phyloP scores from a whole-genome alignment of 2,329 filamentous ascomycete genomes.

The Fusarium sp. region DNA sequence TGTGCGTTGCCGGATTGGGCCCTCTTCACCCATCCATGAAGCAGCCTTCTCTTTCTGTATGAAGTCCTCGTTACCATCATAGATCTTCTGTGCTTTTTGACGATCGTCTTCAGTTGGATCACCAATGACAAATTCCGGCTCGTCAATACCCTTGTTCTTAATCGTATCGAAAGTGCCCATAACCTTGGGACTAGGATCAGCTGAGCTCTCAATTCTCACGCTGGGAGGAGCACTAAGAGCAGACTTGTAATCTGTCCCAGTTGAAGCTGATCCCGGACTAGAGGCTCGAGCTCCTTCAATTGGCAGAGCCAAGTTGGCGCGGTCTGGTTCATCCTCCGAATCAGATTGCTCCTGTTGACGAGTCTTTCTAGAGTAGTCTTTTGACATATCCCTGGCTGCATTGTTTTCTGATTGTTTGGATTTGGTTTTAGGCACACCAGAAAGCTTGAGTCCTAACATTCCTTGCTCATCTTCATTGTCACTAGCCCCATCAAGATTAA shows the following conservation, averaged over 20 bases:
- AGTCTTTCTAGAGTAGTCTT: constrained; percentile 48
- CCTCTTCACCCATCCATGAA: constrained; percentile 87
- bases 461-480: constrained; percentile 59
- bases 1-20: constrained; percentile 68
- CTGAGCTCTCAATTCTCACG: constrained; percentile 58
- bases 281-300: constrained; percentile 56
- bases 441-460: constrained; percentile 24
- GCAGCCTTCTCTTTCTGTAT: constrained; percentile 84
- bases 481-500: constrained; percentile 62
- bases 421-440: constrained; percentile 23
- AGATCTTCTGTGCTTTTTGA: constrained; percentile 84
- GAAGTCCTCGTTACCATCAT: constrained; percentile 84
- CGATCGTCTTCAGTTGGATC: constrained; percentile 76
- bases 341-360: constrained; percentile 46
- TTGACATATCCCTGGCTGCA: constrained; percentile 26
- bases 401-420: constrained; percentile 23
- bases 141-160: constrained; percentile 63
- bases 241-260: constrained; percentile 57
- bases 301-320: constrained; percentile 57
- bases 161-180: constrained; percentile 51
- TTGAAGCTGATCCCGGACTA: constrained; percentile 53
- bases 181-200: constrained; percentile 55
- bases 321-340: constrained; percentile 52
- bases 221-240: constrained; percentile 59
- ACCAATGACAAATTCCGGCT: constrained; percentile 68